Conservation (phyloP, 768 basidiomycete genomes). For the Lepiota brunneoincarnata region DNA sequence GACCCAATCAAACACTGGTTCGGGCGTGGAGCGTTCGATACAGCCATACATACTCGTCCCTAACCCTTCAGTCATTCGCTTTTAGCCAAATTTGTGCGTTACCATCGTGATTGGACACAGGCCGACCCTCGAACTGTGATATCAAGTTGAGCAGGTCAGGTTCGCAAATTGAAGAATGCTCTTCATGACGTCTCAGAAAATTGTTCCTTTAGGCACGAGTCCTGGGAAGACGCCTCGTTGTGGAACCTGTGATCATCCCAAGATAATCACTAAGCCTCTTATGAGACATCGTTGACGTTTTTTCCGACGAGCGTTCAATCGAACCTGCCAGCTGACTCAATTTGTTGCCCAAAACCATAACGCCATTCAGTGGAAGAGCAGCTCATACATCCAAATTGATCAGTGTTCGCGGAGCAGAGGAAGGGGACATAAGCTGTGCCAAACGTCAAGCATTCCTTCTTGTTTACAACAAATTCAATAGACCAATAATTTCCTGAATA, state of each 20-base stretch:
- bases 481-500: no score
- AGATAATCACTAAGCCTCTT: background rate
- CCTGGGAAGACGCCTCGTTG: background rate
- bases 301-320: background rate
- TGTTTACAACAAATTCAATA: no score
- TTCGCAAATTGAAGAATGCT: background rate
- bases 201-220: background rate
- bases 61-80: background rate
- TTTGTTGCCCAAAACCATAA: background rate
- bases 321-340: background rate
- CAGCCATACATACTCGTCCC: background rate
- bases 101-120: background rate
- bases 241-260: slow-evolving; percentile 1
- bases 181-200: background rate
- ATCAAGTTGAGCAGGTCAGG: background rate
- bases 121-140: background rate
- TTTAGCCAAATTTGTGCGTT: background rate
- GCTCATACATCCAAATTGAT: background rate
- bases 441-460: background rate
- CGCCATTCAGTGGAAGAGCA: background rate
- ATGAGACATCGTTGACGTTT: background rate
- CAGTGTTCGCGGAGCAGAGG: background rate
- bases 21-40: background rate
- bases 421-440: background rate
- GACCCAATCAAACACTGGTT: background rate